Conservation (phyloP, 257 asterid species). For the Paulownia fortunei region DNA sequence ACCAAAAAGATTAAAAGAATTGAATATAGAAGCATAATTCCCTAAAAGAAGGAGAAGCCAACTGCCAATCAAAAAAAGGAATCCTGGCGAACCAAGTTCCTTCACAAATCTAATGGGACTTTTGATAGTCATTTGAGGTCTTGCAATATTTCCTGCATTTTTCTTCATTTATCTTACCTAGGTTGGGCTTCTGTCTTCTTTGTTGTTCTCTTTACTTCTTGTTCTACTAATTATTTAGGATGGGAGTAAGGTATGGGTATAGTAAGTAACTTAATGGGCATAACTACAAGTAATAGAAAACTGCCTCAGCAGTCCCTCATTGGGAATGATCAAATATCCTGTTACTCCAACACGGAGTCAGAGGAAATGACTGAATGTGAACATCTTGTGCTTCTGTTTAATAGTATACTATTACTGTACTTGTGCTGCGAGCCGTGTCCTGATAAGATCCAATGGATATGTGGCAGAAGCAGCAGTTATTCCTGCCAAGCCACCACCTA, state of each 20-base stretch:
- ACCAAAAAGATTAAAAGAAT: not conserved
- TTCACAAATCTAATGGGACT: no score
- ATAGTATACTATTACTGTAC: conserved; percentile 34
- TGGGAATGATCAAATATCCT: not conserved
- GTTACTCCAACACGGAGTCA: not conserved
- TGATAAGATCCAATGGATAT: conserved; percentile 80
- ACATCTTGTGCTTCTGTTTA: not conserved
- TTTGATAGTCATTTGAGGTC: not conserved
- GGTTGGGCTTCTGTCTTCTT: no score
- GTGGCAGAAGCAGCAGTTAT: conserved; percentile 76
- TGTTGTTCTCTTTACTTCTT: not conserved
- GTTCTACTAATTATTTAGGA: not conserved
- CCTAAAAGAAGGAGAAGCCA: not conserved
- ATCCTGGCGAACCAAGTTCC: no score
- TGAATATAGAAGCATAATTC: not conserved
- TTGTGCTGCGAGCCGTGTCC: conserved; percentile 85
- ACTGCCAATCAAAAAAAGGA: not conserved
- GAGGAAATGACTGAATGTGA: not conserved
- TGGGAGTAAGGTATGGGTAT: not conserved
- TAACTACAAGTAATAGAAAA: not conserved
- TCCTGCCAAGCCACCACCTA: conserved; percentile 82
- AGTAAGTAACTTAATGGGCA: not conserved
- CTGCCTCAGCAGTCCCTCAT: not conserved
- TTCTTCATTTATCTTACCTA: no score
- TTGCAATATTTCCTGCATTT: not conserved